Evolutionary conservation across 768 basidiomycete genomes (phyloP), one percentile per base, ranked within the genome.

Genomic region (Lentinula sp.): DNA sequence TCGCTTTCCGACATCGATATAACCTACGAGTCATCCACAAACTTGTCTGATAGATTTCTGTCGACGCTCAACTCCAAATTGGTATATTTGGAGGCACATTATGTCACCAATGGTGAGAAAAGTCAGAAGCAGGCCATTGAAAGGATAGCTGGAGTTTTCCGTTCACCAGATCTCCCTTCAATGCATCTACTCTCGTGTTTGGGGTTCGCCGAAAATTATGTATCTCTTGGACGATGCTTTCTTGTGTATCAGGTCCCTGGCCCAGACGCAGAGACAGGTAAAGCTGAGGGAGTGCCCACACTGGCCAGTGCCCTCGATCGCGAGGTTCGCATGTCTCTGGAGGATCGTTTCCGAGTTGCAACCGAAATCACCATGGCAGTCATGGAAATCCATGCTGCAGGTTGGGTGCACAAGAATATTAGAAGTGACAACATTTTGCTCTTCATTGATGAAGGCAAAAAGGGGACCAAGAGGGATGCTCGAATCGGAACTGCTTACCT

Each of bases 371-470:
- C 54, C 5, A 56, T 39, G 23, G 54, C 54, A 39, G 54, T 56
- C 13, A 32, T 56, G 28, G 54, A 56, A 39, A 56, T 56, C 6
- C 37, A 39, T 39, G 37, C 54, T 28, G 31, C 54, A 15, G 54
- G 54, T 23, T 56, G 54, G 54, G 54, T 56, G 13, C 54, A 56
- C 34, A 56, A 56, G 39, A 35, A 31, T 40, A 56, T 56, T 21
- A 37, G 54, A 56, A 56, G 54, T 18, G 54, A 56, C 21, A 34
- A 40, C 31, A 16, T 34, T 39, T 28, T 40, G 31, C 28, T 56
- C 16, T 34, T 34, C 32, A 11, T 15, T 13, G 54, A 23, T 21
- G 16, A 23, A 15, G 34, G 31, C 21, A 34, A 56, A 39, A 34
- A 23, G 31, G 32, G 13, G 16, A 13, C 37, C 37, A 39, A 13